Percentiles rank a stretch among this genome's conserved stretches.
Conservation (phyloP, 2,329 filamentous ascomycete species). For the Thielaviopsis populi region DNA sequence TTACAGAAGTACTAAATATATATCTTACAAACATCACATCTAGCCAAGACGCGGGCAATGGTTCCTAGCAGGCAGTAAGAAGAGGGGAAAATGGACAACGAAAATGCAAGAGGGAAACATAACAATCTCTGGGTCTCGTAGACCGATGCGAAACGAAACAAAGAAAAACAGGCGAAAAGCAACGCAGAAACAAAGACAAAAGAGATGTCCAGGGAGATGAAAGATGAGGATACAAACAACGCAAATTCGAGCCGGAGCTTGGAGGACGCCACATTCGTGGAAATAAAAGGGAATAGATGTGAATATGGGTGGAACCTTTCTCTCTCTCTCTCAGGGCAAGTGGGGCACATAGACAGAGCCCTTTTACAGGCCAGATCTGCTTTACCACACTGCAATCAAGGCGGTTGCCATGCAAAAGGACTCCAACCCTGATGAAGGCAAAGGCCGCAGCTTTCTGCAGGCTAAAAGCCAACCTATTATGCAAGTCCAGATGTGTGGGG, state of each 20-base stretch:
- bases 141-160: neutral
- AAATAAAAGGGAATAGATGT: neutral
- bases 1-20: slow-evolving; percentile 14
- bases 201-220: neutral
- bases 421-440: too few relatives aligned
- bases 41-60: neutral
- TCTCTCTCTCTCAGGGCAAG: neutral
- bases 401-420: too few relatives aligned
- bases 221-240: neutral
- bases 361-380: neutral
- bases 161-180: neutral
- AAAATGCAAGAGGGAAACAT: neutral
- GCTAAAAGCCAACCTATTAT: neutral
- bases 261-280: neutral
- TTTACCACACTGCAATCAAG: too few relatives aligned
- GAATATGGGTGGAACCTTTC: neutral
- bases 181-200: neutral
- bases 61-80: neutral
- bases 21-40: slow-evolving; percentile 1
- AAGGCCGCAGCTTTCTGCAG: neutral
- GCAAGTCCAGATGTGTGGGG: neutral
- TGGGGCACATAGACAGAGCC: neutral
- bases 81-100: neutral
- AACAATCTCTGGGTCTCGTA: neutral
- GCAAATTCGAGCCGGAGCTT: neutral